phyloP scores from a whole-genome alignment of 2,329 filamentous ascomycete genomes.

The Fusarium gaditjirri region DNA sequence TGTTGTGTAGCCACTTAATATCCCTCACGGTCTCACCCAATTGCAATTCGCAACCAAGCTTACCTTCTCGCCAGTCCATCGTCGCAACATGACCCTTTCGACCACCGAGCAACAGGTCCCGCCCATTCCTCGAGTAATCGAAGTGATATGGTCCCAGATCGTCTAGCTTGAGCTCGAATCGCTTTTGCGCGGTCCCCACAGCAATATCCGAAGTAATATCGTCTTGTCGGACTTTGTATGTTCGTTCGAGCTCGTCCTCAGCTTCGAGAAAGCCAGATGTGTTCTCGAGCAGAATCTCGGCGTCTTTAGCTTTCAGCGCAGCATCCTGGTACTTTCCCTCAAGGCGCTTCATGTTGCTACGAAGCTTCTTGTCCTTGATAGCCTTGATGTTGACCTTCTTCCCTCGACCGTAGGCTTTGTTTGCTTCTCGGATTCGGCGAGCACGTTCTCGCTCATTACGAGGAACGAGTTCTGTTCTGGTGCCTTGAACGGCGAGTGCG shows the following conservation, averaged over 20 bases:
- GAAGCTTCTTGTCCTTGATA: constrained; percentile 90
- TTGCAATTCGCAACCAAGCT: constrained; percentile 90
- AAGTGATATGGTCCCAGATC: constrained; percentile 86
- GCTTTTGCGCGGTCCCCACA: constrained; percentile 88
- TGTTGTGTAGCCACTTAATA: constrained; percentile 92
- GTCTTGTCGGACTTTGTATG: constrained; percentile 90
- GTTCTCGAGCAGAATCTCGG: constrained; percentile 93
- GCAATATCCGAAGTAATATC: constrained; percentile 81
- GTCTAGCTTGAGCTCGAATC: constrained; percentile 88
- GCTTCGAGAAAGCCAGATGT: constrained; percentile 86
- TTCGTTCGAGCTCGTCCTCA: constrained; percentile 88
- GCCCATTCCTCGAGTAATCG: constrained; percentile 91
- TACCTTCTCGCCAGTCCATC: constrained; percentile 95
- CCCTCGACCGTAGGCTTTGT: constrained; percentile 86
- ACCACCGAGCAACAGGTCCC: constrained; percentile 85
- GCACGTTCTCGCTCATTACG: constrained; percentile 62
- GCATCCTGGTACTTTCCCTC: constrained; percentile 88
- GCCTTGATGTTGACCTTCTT: constrained; percentile 75
- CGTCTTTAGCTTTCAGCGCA: constrained; percentile 87
- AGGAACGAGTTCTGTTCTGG: constrained; percentile 63
- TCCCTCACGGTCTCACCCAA: constrained; percentile 91
- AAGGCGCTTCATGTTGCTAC: constrained; percentile 79
- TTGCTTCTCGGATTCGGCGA: constrained; percentile 69
- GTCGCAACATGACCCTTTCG: constrained; percentile 94
- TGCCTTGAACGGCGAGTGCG: constrained; percentile 60